phyloP scores from a whole-genome alignment of 345 rosid species.

The Iberis pinnata region DNA sequence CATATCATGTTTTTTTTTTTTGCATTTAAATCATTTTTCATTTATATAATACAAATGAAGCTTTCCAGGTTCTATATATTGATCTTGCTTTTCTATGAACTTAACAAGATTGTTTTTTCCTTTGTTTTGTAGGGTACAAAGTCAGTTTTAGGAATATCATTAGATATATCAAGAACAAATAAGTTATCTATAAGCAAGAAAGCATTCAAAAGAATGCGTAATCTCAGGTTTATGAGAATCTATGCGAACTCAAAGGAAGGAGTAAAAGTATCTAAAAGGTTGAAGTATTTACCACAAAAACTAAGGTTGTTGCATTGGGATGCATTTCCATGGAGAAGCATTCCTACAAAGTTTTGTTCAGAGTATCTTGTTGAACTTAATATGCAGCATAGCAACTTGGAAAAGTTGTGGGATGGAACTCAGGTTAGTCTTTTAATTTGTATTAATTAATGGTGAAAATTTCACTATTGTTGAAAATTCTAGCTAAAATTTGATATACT shows the following conservation, averaged over 20 bases:
- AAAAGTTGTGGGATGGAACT: slow-evolving; percentile 20
- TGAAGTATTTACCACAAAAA: slow-evolving; percentile 7
- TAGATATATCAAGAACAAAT: slow-evolving; percentile 1
- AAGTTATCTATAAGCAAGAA: not conserved
- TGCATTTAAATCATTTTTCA: too few species aligned
- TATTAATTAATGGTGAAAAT: too few species aligned
- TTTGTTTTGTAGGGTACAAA: slow-evolving; percentile 7
- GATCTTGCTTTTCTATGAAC: not conserved
- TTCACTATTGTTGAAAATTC: too few species aligned
- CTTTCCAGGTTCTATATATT: too few species aligned
- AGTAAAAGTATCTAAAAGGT: not conserved
- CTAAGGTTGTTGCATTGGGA: slow-evolving; percentile 15
- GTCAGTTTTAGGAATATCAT: slow-evolving; percentile 12
- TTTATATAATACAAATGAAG: too few species aligned
- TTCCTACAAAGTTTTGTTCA: slow-evolving; percentile 11
- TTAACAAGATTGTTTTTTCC: not conserved
- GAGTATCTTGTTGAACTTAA: slow-evolving; percentile 8
- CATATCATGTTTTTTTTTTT: too few species aligned
- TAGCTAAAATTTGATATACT: too few species aligned
- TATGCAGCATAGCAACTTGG: slow-evolving; percentile 3
- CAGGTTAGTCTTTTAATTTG: too few species aligned
- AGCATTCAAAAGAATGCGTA: slow-evolving; percentile 16
- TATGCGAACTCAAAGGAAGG: not conserved
- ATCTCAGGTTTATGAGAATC: slow-evolving; percentile 17
- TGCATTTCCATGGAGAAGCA: slow-evolving; percentile 9